Evolutionary conservation across 1,284 basidiomycete species (phyloP), one percentile per base, ranked within the genome.

Genomic region (Cryptococcus deneoformans): DNA sequence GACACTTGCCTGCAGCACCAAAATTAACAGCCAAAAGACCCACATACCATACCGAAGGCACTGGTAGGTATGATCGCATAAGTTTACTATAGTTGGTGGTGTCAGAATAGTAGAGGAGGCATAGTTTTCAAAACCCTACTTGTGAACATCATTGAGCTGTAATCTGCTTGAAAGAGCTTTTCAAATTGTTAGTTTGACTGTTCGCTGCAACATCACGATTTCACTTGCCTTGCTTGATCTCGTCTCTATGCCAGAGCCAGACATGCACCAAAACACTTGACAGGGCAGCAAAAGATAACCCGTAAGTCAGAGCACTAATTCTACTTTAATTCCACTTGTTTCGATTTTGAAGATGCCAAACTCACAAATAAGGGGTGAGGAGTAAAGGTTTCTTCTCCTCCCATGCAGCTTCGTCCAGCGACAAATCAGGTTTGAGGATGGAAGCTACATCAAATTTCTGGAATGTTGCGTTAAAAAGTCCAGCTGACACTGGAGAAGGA

Each of bases 211-310:
- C 29, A 29, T 29, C 29, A 29, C 29, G 35, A 1, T 34, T 14
- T 11, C 10, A 35, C 65, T 54, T 24, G 75, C 74, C 73, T 35
- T 73, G 64, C 49, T 71, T 71, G 59, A 82, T 79, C 61, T 82
- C 81, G 9, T 75, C 67, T 38, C 80, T 67, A 60, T 82, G 80
- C 80, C 80, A 82, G 2, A 82, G 70, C 63, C 76, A 73, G 14
- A 82, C 80, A 58, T 82, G 80, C 3, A 77, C 76, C 44, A 82
- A 66, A 6, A 81, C 78, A 50, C 79, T 79, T 0, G 80, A 78
- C 14, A 82, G 65, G 0, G 80, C 77, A 0, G 81, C 80, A 60
- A 82, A 82, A 6, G 75, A 73, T 11, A 81, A 62, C 0, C 74
- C 79, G 57, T 79, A 79, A 0, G 76, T 67, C 7, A 77, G 38